Base-by-base conservation (phyloP, 495 filamentous ascomycete genomes). In the Trichoderma reesei region DNA sequence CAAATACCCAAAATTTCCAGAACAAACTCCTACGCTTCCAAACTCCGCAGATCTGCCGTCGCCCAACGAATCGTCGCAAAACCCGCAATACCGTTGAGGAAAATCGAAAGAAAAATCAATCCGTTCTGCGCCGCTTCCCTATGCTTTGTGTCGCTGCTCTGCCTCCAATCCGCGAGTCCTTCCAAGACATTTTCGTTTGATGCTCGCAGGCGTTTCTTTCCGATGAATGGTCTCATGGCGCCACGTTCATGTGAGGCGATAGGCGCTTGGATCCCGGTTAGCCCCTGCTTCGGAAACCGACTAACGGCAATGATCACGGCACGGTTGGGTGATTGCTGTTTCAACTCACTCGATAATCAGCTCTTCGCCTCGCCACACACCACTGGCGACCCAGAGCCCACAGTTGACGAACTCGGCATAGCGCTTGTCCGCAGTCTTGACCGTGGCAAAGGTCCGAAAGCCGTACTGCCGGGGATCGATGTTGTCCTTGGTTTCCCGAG, bases 361-460 rank as follows among this genome's bases (percentile, higher is more conserved):
- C 75, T 86, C 84, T 61, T 82, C 80, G 37, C 81, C 82, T 62
- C 79, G 76, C 69, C 82, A 80, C 66, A 83, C 79, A 48, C 83
- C 83, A 65, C 82, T 85, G 48, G 80, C 82, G 44, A 85, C 72
- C 84, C 84, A 86, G 80, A 86, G 83, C 34, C 82, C 75, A 4
- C 80, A 82, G 69, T 86, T 86, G 65, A 86, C 65, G 67, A 84
- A 82, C 44, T 67, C 66, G n/a, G 82, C 79, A 65, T 86, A 86
- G 41, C 84, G 79, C 63, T 83, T 77, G 67, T 86, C 84, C 2
- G 80, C 78, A 5, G 83, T 85, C 66, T 85, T 83, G 82, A 86
- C 84, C 6, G 78, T 78, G 20, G 86, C 70, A 63, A 83, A 81
- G 37, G 85, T 71, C 63, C 83, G 80, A 68, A 82, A 85, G 56